These are phyloP conservation scores for Aspergillus quadrilineatus DNA, from an alignment of 2,329 filamentous ascomycete species.

Conservation along the genomic window DNA sequence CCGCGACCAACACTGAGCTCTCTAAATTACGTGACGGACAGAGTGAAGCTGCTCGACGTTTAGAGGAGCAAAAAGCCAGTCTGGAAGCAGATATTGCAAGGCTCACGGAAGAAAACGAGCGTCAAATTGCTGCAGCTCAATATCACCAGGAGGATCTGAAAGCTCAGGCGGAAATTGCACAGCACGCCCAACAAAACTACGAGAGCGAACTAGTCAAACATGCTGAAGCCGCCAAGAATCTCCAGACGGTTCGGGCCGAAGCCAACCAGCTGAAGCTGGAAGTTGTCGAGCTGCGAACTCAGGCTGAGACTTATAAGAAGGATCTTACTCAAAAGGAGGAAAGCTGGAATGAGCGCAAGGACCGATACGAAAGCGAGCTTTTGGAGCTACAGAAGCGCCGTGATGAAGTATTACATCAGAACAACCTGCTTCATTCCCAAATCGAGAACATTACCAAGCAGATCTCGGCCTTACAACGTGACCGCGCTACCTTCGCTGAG, in stretches of 20 bases:
- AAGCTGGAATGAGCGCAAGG: slow-evolving; percentile 81
- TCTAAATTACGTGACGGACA: slow-evolving; percentile 77
- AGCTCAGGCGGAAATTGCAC: slow-evolving; percentile 88
- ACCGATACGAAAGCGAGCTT: slow-evolving; percentile 80
- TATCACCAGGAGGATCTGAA: slow-evolving; percentile 90
- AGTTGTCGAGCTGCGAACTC: slow-evolving; percentile 69
- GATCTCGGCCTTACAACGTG: slow-evolving; percentile 76
- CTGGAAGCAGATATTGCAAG: slow-evolving; percentile 76
- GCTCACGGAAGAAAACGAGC: slow-evolving; percentile 79
- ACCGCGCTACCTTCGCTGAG: slow-evolving; percentile 60
- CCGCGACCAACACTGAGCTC: slow-evolving; percentile 77
- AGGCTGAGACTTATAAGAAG: slow-evolving; percentile 81
- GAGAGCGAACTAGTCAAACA: slow-evolving; percentile 93
- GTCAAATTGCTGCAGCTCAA: slow-evolving; percentile 74
- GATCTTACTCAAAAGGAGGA: slow-evolving; percentile 76
- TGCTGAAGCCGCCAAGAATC: slow-evolving; percentile 83
- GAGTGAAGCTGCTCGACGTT: slow-evolving; percentile 66
- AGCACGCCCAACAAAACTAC: slow-evolving; percentile 91
- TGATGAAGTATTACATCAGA: slow-evolving; percentile 83
- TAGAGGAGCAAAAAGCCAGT: slow-evolving; percentile 78
- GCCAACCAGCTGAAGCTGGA: slow-evolving; percentile 80
- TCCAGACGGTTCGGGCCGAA: slow-evolving; percentile 76
- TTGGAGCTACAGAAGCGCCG: slow-evolving; percentile 73
- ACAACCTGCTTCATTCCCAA: slow-evolving; percentile 85
- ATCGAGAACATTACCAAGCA: slow-evolving; percentile 80